Conservation (phyloP, 139 green algal genomes). For the Tetraselmis striata region DNA sequence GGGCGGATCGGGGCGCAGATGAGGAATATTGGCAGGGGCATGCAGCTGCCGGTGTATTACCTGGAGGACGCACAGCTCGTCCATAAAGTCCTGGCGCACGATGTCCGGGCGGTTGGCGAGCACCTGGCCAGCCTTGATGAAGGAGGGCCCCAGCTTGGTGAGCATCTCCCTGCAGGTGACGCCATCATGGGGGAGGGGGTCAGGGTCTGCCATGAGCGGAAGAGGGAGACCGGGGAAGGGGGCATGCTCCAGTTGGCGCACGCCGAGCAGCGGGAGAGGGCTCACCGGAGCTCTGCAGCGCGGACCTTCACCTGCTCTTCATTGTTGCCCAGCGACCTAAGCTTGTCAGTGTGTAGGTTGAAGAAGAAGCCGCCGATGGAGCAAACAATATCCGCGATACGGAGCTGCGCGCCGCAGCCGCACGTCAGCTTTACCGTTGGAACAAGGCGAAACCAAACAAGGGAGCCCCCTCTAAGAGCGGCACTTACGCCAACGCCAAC, state of each 20-base stretch:
- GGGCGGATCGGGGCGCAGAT: not conserved
- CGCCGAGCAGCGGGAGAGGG: not conserved
- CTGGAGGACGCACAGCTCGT: conserved; percentile 91
- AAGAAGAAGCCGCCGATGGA: not conserved
- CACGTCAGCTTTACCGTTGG: too few relatives aligned
- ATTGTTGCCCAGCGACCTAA: not conserved
- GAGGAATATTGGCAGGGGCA: too few relatives aligned
- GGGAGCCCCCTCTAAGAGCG: too few relatives aligned
- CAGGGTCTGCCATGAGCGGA: too few relatives aligned
- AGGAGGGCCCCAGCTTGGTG: conserved; percentile 83
- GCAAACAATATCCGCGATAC: not conserved
- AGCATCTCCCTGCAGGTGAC: conserved; percentile 57
- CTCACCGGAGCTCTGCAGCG: conserved; percentile 70
- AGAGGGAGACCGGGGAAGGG: too few relatives aligned
- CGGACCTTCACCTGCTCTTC: conserved; percentile 48
- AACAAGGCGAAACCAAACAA: too few relatives aligned
- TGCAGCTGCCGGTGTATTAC: too few relatives aligned
- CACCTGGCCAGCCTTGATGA: conserved; percentile 98
- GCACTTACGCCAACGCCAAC: not conserved
- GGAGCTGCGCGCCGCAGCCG: too few relatives aligned
- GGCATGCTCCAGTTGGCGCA: not conserved
- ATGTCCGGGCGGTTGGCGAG: conserved; percentile 97
- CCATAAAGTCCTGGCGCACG: conserved; percentile 96
- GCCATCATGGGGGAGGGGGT: not conserved
- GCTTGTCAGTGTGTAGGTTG: not conserved